Percentiles rank a stretch among this genome's conserved stretches.
These are phyloP conservation scores for Penicillium simplicissimum DNA, from an alignment of 495 filamentous ascomycete genomes.

Conservation along the genomic window DNA sequence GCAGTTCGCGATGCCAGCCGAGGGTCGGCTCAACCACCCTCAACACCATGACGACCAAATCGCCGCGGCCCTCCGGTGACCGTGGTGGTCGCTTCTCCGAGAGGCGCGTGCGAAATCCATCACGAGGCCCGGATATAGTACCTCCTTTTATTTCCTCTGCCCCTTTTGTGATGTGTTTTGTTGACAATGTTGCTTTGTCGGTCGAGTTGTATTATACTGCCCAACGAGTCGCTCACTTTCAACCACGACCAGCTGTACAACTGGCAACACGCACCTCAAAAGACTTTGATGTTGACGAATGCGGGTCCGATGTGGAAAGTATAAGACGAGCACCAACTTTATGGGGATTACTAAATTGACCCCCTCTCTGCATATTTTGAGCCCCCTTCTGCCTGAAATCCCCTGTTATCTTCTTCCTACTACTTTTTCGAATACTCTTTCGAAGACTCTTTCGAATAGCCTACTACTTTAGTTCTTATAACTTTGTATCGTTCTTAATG, in stretches of 20 bases:
- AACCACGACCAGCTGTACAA: background rate
- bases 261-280: background rate
- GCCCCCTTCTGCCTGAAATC: no score
- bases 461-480: no score
- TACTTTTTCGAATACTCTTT: no score
- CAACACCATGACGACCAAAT: conserved; percentile 9
- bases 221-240: background rate
- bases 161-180: conserved; percentile 4
- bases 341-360: background rate
- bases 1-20: conserved; percentile 5
- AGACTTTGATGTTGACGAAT: background rate
- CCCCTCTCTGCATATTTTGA: no score
- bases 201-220: background rate
- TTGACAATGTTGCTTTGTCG: conserved; percentile 3
- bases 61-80: conserved; percentile 2
- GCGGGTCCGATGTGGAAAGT: background rate
- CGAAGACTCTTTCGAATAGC: no score
- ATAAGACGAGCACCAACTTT: background rate
- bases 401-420: no score
- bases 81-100: conserved; percentile 12
- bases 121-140: conserved; percentile 7
- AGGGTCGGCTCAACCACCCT: conserved; percentile 8
- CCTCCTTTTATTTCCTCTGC: conserved; percentile 8
- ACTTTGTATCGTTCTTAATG: no score
- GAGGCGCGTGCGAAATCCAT: conserved; percentile 8